These are phyloP conservation scores for Hanseniaspora lachancei DNA, from an alignment of 805 yeast species.

Conservation along the genomic window DNA sequence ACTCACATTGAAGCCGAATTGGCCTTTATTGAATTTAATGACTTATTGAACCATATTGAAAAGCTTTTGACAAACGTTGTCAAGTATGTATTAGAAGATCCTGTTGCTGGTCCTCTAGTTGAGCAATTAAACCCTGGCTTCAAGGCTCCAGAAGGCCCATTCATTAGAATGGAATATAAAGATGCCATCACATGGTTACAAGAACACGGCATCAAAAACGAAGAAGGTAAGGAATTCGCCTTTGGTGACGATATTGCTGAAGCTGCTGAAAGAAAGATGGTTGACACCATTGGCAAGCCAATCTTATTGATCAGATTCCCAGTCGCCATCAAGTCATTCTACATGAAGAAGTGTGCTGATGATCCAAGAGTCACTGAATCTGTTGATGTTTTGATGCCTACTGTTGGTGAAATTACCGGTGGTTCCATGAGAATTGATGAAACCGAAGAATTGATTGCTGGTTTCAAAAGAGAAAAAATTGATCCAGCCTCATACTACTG, in stretches of 20 bases:
- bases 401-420: slow-evolving; percentile 97
- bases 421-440: slow-evolving; percentile 95
- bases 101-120: slow-evolving; percentile 80
- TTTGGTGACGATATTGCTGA: slow-evolving; percentile 99
- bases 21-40: slow-evolving; percentile 77
- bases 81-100: slow-evolving; percentile 71
- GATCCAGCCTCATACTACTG: slow-evolving; percentile 79
- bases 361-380: slow-evolving; percentile 94
- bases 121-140: slow-evolving; percentile 88
- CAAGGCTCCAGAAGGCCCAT: slow-evolving; percentile 69
- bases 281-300: slow-evolving; percentile 86
- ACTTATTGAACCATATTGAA: slow-evolving; percentile 75
- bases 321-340: slow-evolving; percentile 90
- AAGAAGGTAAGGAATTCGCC: slow-evolving; percentile 82
- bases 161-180: slow-evolving; percentile 79
- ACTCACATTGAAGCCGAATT: slow-evolving; percentile 95
- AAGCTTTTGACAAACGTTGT: slow-evolving; percentile 55
- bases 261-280: slow-evolving; percentile 98
- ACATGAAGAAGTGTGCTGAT: slow-evolving; percentile 85
- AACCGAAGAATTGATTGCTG: slow-evolving; percentile 70
- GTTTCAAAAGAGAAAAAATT: slow-evolving; percentile 86
- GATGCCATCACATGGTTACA: slow-evolving; percentile 92
- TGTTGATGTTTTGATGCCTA: slow-evolving; percentile 97
- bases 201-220: slow-evolving; percentile 88
- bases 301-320: slow-evolving; percentile 91